phyloP scores from a whole-genome alignment of 768 basidiomycete genomes.

The Amanita thiersii region DNA sequence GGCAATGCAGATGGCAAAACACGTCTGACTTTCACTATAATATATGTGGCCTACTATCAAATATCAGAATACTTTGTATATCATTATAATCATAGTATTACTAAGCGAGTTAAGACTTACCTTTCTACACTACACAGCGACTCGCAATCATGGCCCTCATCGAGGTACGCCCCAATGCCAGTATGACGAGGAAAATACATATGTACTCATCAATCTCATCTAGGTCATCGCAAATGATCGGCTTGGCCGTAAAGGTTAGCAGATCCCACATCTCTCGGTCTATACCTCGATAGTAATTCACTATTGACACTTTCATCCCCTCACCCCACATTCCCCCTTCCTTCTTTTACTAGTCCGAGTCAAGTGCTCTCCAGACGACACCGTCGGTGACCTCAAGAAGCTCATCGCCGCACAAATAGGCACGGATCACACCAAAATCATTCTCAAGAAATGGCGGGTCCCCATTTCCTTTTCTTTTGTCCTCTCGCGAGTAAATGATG shows the following conservation, averaged over 20 bases:
- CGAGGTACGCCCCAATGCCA: slow-evolving; percentile 4
- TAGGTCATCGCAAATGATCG: slow-evolving; percentile 12
- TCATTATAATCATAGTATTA: too few species aligned
- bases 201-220: neutral
- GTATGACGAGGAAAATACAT: neutral
- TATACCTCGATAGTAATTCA: neutral
- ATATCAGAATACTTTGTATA: too few species aligned
- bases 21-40: too few species aligned
- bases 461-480: neutral
- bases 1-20: too few species aligned
- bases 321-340: too few species aligned
- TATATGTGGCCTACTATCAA: too few species aligned
- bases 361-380: slow-evolving; percentile 93
- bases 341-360: slow-evolving; percentile 83
- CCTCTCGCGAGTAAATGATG: neutral
- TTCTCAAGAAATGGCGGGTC: slow-evolving; percentile 92
- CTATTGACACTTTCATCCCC: neutral
- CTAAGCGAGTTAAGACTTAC: too few species aligned
- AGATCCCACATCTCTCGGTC: neutral
- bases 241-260: slow-evolving; percentile 11
- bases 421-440: slow-evolving; percentile 78
- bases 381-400: slow-evolving; percentile 94
- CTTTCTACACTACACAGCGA: neutral
- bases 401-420: slow-evolving; percentile 96
- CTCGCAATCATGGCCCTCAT: slow-evolving; percentile 8